phyloP scores from a whole-genome alignment of 768 basidiomycete species.

The Tricholoma bakamatsutake region DNA sequence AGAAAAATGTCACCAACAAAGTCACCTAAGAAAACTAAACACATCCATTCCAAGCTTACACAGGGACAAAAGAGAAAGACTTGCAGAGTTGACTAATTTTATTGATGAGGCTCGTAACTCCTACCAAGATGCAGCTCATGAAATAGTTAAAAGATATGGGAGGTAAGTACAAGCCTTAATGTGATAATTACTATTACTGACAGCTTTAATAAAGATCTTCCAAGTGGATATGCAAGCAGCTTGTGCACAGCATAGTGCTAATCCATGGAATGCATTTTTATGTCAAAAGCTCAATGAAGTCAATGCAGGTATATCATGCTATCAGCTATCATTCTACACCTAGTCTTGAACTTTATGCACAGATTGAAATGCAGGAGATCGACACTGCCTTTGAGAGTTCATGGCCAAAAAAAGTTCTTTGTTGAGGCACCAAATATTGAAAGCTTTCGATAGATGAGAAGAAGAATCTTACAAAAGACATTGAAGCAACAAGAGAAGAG shows the following conservation, averaged over 20 bases:
- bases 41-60: background rate
- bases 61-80: background rate
- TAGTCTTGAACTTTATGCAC: background rate
- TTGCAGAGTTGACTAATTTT: background rate
- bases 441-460: background rate
- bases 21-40: background rate
- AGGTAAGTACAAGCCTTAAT: background rate
- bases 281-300: background rate
- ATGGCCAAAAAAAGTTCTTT: background rate
- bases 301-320: background rate
- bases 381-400: background rate
- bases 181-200: background rate
- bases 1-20: background rate
- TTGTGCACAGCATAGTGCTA: background rate
- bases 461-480: background rate
- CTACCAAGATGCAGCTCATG: background rate
- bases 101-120: background rate
- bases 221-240: background rate
- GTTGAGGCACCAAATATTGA: background rate
- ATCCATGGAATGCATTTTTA: background rate
- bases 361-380: background rate
- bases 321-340: background rate
- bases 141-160: background rate
- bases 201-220: background rate
- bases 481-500: background rate